phyloP scores from a whole-genome alignment of 371 early-diverging fungal genomes.

The Mucor lusitanicus region DNA sequence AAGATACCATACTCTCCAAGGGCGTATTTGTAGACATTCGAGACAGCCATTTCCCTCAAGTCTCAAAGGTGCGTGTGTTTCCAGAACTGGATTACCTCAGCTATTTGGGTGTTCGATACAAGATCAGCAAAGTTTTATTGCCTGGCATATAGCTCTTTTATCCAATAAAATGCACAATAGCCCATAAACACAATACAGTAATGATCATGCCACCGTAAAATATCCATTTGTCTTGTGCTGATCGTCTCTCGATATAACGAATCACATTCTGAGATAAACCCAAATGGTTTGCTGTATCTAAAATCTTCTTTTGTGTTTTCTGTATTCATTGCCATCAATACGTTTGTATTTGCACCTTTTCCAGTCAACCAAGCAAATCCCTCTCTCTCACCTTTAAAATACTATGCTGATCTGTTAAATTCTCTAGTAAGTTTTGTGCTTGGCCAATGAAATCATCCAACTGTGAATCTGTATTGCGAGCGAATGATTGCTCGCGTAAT shows the following conservation, averaged over 20 bases:
- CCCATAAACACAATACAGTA: conserved; percentile 61
- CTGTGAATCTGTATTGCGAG: conserved; percentile 58
- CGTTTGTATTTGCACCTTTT: no score
- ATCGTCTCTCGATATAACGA: conserved; percentile 80
- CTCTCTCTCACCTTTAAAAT: conserved; percentile 68
- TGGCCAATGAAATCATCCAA: conserved; percentile 76
- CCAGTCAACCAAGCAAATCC: neutral
- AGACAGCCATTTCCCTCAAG: conserved; percentile 41
- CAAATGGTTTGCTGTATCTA: conserved; percentile 79
- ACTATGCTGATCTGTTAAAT: conserved; percentile 77
- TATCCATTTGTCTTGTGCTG: conserved; percentile 81
- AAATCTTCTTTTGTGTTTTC: conserved; percentile 76
- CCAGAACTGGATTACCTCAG: conserved; percentile 37
- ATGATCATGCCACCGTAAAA: conserved; percentile 73
- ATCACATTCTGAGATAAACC: conserved; percentile 85
- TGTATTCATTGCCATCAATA: conserved; percentile 18
- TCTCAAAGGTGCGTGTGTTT: conserved; percentile 39
- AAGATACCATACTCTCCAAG: conserved; percentile 32
- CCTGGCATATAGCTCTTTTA: conserved; percentile 16
- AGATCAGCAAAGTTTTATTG: conserved; percentile 6
- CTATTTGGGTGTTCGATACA: conserved; percentile 16
- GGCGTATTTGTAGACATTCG: conserved; percentile 41
- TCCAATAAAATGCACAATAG: conserved; percentile 62
- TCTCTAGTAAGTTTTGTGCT: conserved; percentile 68
- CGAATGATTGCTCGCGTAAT: conserved; percentile 50